Evolutionary conservation across 176 grass and related monocot genomes (phyloP), one percentile per base, ranked within the genome.

Genomic region (Ensete ventricosum): DNA sequence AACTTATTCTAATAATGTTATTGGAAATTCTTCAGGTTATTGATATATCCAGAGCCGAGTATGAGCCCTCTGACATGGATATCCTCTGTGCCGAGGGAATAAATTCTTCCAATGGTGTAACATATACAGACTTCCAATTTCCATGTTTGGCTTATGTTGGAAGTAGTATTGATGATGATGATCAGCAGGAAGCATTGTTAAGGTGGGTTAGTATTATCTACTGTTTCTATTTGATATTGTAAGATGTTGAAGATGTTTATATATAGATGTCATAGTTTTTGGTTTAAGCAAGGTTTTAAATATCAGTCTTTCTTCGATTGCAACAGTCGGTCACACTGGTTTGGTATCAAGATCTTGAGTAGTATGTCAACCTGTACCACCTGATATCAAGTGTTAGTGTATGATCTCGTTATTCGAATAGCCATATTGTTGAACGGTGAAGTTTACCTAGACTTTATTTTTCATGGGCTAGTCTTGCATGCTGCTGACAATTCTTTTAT

Each of bases 41-140:
- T 82, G 95, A 91, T 83, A 90, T 94, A 74, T 99, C 84, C 67
- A 92, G 91, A 83, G 58, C 63, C 23, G 95, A 94, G 65, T 99
- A 94, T 84, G 88, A 94, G 80, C 91, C 89, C 50, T 94, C 80
- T 84, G 89, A 88, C 78, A 82, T 22, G 8, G 96, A 99, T 85
- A 91, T 94, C 73, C 81, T 99, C 6, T 87, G 87, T 49, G 84
- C 91, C 29, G 91, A 88, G 72, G 88, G 96, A 71, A 82, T 94
- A 78, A 91, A 78, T 84, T 94, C 90, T 5, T 91, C 86, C 1
- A 86, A 91, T 64, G 96, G 88, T 34, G 50, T 99, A 78, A 79
- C 84, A 59, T 89, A 77, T 62, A 91, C 88, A 63, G 88, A 99
- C 51, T 87, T 99, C 82, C 85, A 82, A 53, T 95, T 88, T 17